Percentiles rank a stretch among this genome's conserved stretches.
Evolutionary conservation across 306 rosid genomes (phyloP).

Genomic region (Arachis stenosperma): DNA sequence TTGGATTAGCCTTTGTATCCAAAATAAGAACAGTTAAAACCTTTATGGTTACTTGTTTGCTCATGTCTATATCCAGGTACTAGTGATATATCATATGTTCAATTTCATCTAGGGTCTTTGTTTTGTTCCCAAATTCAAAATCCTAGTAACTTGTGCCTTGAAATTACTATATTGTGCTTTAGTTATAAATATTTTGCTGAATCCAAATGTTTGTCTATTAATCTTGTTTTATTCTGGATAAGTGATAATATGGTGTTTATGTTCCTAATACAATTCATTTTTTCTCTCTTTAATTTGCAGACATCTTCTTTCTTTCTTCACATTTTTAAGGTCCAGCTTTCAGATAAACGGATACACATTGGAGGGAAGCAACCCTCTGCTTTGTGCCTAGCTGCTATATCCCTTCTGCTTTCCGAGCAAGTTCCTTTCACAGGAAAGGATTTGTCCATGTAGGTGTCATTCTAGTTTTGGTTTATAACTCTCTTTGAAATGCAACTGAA

Average conservation of each 20-base stretch:
- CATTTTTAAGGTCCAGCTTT: conserved; percentile 83
- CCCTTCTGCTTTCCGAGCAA: conserved; percentile 78
- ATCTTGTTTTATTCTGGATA: conserved; percentile 22
- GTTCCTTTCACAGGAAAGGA: conserved; percentile 77
- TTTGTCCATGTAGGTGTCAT: conserved; percentile 72
- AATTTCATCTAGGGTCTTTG: neutral
- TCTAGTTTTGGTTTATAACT: conserved; percentile 33
- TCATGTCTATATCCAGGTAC: neutral
- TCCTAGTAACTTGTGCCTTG: conserved; percentile 6
- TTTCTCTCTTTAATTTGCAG: conserved; percentile 59
- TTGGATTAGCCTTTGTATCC: neutral
- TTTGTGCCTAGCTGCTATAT: conserved; percentile 71
- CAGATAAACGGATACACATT: conserved; percentile 70
- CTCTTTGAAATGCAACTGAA: conserved; percentile 36
- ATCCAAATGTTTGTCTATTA: neutral
- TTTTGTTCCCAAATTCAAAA: conserved; percentile 17
- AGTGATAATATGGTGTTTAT: neutral
- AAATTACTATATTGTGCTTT: conserved; percentile 13
- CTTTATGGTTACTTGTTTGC: conserved; percentile 2
- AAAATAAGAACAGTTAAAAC: neutral
- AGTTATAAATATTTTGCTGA: conserved; percentile 20
- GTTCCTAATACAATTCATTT: conserved; percentile 38
- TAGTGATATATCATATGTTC: neutral
- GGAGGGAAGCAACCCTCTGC: conserved; percentile 96
- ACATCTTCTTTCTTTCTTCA: conserved; percentile 86